Base-by-base conservation (phyloP, 306 rosid genomes). In the Casuarina glauca region DNA sequence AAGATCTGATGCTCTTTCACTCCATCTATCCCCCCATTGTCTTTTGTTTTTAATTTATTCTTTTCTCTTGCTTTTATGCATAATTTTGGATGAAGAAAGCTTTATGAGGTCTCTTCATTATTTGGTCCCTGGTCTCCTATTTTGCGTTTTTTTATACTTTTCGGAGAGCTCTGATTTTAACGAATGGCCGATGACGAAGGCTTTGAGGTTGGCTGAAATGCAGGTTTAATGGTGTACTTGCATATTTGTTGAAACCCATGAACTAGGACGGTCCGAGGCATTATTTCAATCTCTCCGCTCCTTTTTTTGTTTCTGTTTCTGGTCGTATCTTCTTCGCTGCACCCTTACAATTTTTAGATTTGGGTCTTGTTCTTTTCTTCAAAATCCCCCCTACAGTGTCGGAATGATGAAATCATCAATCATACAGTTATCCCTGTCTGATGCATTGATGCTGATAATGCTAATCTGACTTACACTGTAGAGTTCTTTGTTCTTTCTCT, bases 221-320 rank as follows among this genome's bases (percentile, higher is more conserved):
- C 89, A 75, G 70, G 9, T 3, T 54, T 17, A 67, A 26, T 67
- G 26, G 4, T 48, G 19, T 50, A 53, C 19, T 85, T 90, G 91
- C 86, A 78, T 67, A 4, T 12, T 5, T 91, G 98, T 83, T 46
- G 95, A 88, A 72, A 43, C 17, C 80, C 35, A 76, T 76, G 86
- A 80, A 89, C 98, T 93, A 93, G 97, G 97, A 91, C 97, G 98
- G 96, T 91, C 97, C 85, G 97, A 89, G 96, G 96, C 96, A 82
- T 10, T 68, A 0, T 38, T 36, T 5, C 2, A 9, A 17, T 13
- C 46, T 11, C 6, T 1, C 39, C 19, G 1, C 4, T 17, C 11
- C 8, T 39, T 4, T 39, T 2, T 10, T 9, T 7, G 6, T 38
- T 2, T 26, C 1, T 26, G 32, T 26, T 26, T 26, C 32, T 26